These are phyloP conservation scores for Diaporthe ampelina DNA, from an alignment of 2,329 filamentous ascomycete genomes.

Conservation along the genomic window DNA sequence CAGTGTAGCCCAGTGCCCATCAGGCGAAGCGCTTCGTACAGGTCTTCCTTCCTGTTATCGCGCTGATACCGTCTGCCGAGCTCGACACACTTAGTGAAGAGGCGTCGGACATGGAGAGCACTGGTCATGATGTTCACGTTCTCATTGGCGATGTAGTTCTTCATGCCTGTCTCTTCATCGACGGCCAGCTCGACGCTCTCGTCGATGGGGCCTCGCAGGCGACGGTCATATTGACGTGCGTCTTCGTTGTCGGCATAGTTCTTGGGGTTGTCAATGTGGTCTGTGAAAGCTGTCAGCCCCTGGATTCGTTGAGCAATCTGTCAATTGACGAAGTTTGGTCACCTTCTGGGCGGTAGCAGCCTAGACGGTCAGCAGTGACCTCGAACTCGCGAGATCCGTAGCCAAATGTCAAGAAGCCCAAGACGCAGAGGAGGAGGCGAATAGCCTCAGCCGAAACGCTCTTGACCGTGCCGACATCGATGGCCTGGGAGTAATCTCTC, in stretches of 20 bases:
- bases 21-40: conserved; percentile 88
- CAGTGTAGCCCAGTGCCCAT: conserved; percentile 92
- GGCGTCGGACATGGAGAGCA: conserved; percentile 79
- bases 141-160: conserved; percentile 96
- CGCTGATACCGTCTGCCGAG: conserved; percentile 81
- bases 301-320: too few species aligned
- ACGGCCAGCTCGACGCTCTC: conserved; percentile 84
- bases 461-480: conserved; percentile 94
- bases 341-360: conserved; percentile 83
- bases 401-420: conserved; percentile 91
- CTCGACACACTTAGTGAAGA: conserved; percentile 82
- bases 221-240: conserved; percentile 83
- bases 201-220: conserved; percentile 86
- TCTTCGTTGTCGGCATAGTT: conserved; percentile 92
- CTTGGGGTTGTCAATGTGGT: conserved; percentile 80
- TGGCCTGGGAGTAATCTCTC: conserved; percentile 91
- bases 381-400: conserved; percentile 89
- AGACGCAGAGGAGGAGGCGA: conserved; percentile 87
- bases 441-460: conserved; percentile 92
- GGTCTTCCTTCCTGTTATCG: conserved; percentile 78
- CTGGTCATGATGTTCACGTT: conserved; percentile 84
- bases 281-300: conserved; percentile 12
- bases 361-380: conserved; percentile 82
- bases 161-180: conserved; percentile 82
- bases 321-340: neutral